Conservation (phyloP, 441 rosid genomes). For the Euphorbia schlechtendalii region DNA sequence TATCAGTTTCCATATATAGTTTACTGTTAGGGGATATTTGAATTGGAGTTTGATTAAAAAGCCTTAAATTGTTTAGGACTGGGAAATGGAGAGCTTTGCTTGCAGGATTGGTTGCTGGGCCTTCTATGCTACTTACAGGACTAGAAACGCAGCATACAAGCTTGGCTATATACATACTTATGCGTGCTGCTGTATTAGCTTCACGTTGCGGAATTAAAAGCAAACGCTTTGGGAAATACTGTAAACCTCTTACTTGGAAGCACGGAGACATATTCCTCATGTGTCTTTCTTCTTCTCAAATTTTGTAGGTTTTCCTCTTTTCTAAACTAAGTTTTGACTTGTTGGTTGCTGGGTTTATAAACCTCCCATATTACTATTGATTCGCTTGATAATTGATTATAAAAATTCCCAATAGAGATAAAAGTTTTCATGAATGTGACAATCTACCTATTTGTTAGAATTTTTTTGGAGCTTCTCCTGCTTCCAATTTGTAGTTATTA, state of each 20-base stretch:
- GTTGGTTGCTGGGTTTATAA: neutral
- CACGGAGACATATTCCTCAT: slow-evolving; percentile 90
- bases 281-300: slow-evolving; percentile 93
- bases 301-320: slow-evolving; percentile 48
- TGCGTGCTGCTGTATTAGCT: slow-evolving; percentile 94
- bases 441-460: too few species aligned
- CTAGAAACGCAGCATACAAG: slow-evolving; percentile 72
- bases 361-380: neutral
- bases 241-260: slow-evolving; percentile 97
- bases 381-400: neutral
- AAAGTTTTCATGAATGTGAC: neutral
- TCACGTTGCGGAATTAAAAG: slow-evolving; percentile 93
- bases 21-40: neutral
- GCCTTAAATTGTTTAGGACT: slow-evolving; percentile 40
- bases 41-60: slow-evolving; percentile 16
- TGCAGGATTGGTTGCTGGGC: slow-evolving; percentile 88
- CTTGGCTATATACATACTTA: slow-evolving; percentile 76
- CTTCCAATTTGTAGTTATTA: neutral
- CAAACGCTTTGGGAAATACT: slow-evolving; percentile 56
- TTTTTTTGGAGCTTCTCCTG: neutral
- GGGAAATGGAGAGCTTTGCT: slow-evolving; percentile 79
- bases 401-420: neutral
- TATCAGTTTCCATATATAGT: neutral
- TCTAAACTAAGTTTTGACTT: slow-evolving; percentile 4
- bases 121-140: slow-evolving; percentile 87